Evolutionary conservation across 2,329 filamentous ascomycete species (phyloP).

Genomic region (Arthrinium puccinioides): DNA sequence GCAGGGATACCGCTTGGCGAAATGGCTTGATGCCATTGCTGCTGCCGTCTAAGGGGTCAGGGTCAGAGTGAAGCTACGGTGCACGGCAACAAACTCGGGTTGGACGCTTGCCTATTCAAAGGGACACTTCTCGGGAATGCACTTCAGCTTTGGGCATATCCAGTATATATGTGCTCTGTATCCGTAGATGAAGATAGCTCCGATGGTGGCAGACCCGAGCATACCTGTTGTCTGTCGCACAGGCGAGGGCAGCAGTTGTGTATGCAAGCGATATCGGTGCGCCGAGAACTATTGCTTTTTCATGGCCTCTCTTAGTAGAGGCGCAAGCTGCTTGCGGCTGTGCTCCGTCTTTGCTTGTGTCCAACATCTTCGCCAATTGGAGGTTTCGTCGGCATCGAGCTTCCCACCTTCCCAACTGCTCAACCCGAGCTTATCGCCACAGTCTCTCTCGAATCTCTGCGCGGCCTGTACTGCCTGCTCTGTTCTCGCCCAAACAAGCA

Average conservation of each 20-base stretch:
- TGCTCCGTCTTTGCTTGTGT: slow-evolving; percentile 53
- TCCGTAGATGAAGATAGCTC: no score
- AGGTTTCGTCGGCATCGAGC: slow-evolving; percentile 31
- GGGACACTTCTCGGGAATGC: no score
- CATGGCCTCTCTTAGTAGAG: slow-evolving; percentile 54
- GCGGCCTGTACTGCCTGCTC: slow-evolving; percentile 35
- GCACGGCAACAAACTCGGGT: no score
- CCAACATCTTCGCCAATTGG: slow-evolving; percentile 55
- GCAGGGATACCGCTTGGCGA: slow-evolving; percentile 31
- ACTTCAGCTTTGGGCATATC: no score
- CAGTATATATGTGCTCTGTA: no score
- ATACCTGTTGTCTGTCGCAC: no score
- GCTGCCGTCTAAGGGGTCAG: neutral
- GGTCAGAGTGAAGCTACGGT: no score
- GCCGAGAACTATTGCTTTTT: no score
- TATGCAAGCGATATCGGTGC: no score
- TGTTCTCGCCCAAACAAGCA: slow-evolving; percentile 59
- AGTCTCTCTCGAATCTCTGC: slow-evolving; percentile 43
- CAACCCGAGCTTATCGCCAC: slow-evolving; percentile 45
- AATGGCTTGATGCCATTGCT: slow-evolving; percentile 25
- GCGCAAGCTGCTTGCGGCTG: slow-evolving; percentile 63
- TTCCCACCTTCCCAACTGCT: slow-evolving; percentile 42
- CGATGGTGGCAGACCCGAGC: no score
- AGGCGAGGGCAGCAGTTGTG: no score
- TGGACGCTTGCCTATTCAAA: no score